phyloP scores from a whole-genome alignment of 352 stramenopile species.

The Thraustochytrium striatum region DNA sequence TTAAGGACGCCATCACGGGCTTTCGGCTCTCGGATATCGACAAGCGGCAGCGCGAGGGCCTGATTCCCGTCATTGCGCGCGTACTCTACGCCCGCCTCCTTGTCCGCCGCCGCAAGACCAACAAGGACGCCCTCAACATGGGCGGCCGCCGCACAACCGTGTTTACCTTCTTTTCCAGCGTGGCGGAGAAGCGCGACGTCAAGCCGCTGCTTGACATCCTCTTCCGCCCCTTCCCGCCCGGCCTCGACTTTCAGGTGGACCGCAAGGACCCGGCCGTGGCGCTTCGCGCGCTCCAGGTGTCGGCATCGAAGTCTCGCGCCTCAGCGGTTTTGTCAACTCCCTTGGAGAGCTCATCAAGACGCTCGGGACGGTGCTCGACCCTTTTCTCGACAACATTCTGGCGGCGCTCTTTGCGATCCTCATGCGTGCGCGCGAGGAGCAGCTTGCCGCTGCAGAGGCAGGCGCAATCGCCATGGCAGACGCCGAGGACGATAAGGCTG shows the following conservation, averaged over 20 bases:
- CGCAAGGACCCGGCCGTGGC: background rate
- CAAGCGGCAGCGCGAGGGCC: background rate
- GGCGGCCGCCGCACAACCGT: background rate
- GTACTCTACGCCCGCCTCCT: conserved; percentile 22
- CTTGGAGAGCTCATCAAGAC: background rate
- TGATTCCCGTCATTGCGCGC: conserved; percentile 14
- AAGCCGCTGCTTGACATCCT: conserved; percentile 38
- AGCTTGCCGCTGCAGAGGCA: too few relatives aligned
- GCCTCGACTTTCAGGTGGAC: background rate
- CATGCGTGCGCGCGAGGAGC: background rate
- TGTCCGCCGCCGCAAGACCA: background rate
- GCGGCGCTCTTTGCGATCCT: background rate
- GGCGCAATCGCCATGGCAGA: background rate
- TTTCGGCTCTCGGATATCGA: conserved; percentile 22
- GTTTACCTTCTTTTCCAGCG: conserved; percentile 25
- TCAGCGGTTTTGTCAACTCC: conserved; percentile 5
- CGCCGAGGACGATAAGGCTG: background rate
- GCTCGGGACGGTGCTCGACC: background rate
- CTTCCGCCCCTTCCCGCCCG: conserved; percentile 13
- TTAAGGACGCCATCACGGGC: conserved; percentile 24
- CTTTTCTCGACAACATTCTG: conserved; percentile 18
- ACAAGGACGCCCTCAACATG: conserved; percentile 17
- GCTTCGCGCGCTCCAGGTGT: background rate
- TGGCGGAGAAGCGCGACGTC: background rate
- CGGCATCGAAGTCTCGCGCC: background rate